phyloP scores from a whole-genome alignment of 2,329 filamentous ascomycete species.

The Dendryphion nanum region DNA sequence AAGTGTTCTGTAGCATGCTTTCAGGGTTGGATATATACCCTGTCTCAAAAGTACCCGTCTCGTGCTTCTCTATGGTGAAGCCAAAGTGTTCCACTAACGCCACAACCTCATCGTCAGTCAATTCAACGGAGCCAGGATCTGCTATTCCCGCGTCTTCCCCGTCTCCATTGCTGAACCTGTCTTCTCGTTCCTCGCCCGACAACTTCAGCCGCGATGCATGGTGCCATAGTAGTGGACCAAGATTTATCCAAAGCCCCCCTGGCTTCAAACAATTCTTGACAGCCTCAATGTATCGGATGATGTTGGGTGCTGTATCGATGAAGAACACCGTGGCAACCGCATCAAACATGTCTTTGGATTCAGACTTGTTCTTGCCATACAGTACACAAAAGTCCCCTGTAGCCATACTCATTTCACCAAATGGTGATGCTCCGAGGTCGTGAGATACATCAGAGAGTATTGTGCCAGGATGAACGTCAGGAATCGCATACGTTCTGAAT shows the following conservation, averaged over 20 bases:
- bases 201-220: conserved; percentile 71
- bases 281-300: conserved; percentile 85
- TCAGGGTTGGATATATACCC: conserved; percentile 84
- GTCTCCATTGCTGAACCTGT: conserved; percentile 27
- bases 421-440: conserved; percentile 27
- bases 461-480: conserved; percentile 62
- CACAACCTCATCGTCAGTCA: conserved; percentile 85
- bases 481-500: conserved; percentile 69
- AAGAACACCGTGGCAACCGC: conserved; percentile 92
- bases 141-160: conserved; percentile 62
- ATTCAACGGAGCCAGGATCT: conserved; percentile 85
- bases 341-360: conserved; percentile 66
- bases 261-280: conserved; percentile 73
- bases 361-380: conserved; percentile 66
- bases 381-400: conserved; percentile 90
- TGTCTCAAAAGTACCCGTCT: conserved; percentile 58
- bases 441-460: conserved; percentile 26
- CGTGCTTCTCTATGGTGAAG: conserved; percentile 68
- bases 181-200: conserved; percentile 11
- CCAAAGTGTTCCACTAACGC: conserved; percentile 71
- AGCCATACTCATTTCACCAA: conserved; percentile 84
- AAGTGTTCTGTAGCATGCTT: conserved; percentile 84
- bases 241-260: conserved; percentile 82
- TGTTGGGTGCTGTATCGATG: conserved; percentile 92
- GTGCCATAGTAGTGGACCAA: conserved; percentile 93